phyloP scores from a whole-genome alignment of 2,329 filamentous ascomycete genomes.

The Chaetothyriales sp. region DNA sequence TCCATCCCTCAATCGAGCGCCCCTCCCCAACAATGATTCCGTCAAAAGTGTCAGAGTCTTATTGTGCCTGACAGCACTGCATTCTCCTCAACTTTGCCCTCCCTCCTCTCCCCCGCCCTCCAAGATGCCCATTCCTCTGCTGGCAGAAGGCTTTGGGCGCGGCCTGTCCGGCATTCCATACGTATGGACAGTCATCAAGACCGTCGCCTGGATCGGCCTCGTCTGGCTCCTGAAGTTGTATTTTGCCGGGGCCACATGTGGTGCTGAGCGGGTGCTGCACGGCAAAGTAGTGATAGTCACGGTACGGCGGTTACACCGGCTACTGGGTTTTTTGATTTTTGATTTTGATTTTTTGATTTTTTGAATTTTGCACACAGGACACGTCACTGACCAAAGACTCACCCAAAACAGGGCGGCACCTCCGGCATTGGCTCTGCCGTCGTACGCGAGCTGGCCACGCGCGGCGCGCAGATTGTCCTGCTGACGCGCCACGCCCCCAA shows the following conservation, averaged over 20 bases:
- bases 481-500: constrained; percentile 68
- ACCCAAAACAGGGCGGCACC: constrained; percentile 65
- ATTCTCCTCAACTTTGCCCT: background rate
- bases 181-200: constrained; percentile 39
- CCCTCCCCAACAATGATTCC: background rate
- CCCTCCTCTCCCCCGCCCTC: background rate
- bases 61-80: background rate
- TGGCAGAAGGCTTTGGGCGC: constrained; percentile 40
- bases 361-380: no score
- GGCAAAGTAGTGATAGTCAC: constrained; percentile 90
- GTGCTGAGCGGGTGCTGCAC: constrained; percentile 71
- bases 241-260: constrained; percentile 61
- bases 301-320: constrained; percentile 31
- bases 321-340: background rate
- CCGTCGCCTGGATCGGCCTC: constrained; percentile 38
- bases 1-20: no score
- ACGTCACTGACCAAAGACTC: constrained; percentile 1
- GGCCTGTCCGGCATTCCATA: constrained; percentile 43
- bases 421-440: constrained; percentile 77
- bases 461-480: constrained; percentile 82
- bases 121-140: constrained; percentile 48
- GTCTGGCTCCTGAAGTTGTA: constrained; percentile 56
- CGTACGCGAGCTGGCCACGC: constrained; percentile 57
- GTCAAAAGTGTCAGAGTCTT: background rate
- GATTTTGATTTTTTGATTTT: no score